Evolutionary conservation across 192 early-diverging fungal genomes (phyloP).

Genomic region (Linnemannia hyalina): DNA sequence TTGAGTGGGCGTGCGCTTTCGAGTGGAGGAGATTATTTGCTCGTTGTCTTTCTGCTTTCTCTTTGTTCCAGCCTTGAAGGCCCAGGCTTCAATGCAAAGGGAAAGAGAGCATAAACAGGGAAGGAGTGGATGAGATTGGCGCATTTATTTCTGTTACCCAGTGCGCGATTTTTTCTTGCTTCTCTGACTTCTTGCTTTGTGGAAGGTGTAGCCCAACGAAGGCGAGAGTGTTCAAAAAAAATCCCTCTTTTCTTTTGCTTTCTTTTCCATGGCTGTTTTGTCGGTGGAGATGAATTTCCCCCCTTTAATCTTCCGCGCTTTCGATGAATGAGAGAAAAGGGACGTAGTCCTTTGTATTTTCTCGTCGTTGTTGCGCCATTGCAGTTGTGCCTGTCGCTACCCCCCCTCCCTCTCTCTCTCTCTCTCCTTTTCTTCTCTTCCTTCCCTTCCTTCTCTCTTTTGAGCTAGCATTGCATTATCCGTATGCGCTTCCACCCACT

Average conservation of each 20-base stretch:
- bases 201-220: background rate
- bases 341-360: background rate
- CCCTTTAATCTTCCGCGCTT: background rate
- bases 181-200: background rate
- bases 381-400: background rate
- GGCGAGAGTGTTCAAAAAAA: background rate
- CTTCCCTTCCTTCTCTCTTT: background rate
- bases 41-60: background rate
- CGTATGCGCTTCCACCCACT: background rate
- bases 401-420: background rate
- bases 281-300: background rate
- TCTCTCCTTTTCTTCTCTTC: background rate
- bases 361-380: background rate
- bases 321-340: background rate
- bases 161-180: background rate
- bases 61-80: background rate
- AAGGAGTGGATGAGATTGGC: background rate
- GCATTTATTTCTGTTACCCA: background rate
- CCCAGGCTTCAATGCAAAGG: background rate
- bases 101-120: background rate
- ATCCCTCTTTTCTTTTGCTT: background rate
- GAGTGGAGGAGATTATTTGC: background rate
- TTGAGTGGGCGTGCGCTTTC: background rate
- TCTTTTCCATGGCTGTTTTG: background rate
- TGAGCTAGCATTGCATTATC: background rate